phyloP scores from a whole-genome alignment of 306 rosid species.

The Nissolia schottii region DNA sequence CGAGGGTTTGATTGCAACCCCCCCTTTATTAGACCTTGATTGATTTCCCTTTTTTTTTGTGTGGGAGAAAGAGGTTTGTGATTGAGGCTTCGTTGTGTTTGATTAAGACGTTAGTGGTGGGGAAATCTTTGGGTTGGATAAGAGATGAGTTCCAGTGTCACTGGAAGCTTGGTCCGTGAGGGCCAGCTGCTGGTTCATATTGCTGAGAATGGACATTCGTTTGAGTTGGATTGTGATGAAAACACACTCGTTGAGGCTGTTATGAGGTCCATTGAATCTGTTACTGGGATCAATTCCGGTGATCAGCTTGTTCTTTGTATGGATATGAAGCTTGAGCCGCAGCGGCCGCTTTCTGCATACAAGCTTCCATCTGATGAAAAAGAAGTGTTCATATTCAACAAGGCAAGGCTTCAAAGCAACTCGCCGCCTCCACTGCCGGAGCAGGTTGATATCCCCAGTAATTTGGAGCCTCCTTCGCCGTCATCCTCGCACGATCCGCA shows the following conservation, averaged over 20 bases:
- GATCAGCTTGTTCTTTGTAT: conserved; percentile 89
- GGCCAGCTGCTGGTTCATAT: conserved; percentile 77
- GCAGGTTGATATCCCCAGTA: conserved; percentile 45
- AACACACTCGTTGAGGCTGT: conserved; percentile 65
- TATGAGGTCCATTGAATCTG: conserved; percentile 62
- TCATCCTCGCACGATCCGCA: conserved; percentile 65
- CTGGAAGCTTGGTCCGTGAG: conserved; percentile 43
- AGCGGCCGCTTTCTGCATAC: conserved; percentile 60
- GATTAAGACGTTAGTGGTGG: conserved; percentile 25
- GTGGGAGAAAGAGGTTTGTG: background rate
- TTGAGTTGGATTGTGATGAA: conserved; percentile 65
- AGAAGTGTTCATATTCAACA: conserved; percentile 81
- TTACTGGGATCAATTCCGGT: conserved; percentile 39
- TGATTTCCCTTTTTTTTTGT: conserved; percentile 11
- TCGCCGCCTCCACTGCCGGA: conserved; percentile 57
- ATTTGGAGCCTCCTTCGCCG: conserved; percentile 57
- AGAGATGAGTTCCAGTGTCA: conserved; percentile 60
- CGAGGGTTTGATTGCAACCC: conserved; percentile 23
- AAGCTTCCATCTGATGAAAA: conserved; percentile 79
- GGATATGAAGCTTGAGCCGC: conserved; percentile 76
- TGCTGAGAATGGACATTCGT: conserved; percentile 89
- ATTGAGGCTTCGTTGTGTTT: conserved; percentile 28
- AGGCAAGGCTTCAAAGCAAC: conserved; percentile 63
- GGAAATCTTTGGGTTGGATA: conserved; percentile 28
- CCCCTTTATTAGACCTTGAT: conserved; percentile 4